Conservation (phyloP, 1,284 basidiomycete genomes). For the Moesziomyces parantarcticus region DNA sequence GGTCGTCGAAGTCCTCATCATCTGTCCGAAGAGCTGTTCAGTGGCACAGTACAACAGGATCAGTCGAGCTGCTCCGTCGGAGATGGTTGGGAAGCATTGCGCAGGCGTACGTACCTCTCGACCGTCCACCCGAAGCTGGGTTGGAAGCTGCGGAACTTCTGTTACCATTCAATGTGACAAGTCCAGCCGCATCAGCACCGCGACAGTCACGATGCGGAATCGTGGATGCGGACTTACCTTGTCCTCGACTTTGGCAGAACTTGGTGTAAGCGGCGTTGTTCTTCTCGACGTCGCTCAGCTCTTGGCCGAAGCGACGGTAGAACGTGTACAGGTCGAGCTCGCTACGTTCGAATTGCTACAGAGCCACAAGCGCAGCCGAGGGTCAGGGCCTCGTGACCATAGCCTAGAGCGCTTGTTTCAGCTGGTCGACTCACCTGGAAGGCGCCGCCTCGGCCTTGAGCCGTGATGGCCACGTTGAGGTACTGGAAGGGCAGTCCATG, state of each 20-base stretch:
- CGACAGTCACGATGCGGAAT: no score
- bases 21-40: slow-evolving; percentile 64
- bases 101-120: slow-evolving; percentile 30
- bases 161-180: neutral
- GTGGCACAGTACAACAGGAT: no score
- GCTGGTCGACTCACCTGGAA: slow-evolving; percentile 61
- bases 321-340: slow-evolving; percentile 65
- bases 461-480: slow-evolving; percentile 68
- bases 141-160: slow-evolving; percentile 56
- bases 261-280: slow-evolving; percentile 55
- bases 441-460: slow-evolving; percentile 61
- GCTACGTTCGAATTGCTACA: slow-evolving; percentile 62
- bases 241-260: slow-evolving; percentile 57
- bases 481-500: slow-evolving; percentile 65
- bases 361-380: neutral
- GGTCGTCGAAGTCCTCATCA: slow-evolving; percentile 65
- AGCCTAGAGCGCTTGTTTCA: neutral
- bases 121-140: slow-evolving; percentile 32
- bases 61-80: no score
- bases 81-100: no score
- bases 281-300: slow-evolving; percentile 57
- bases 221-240: slow-evolving; percentile 10
- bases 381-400: neutral
- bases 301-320: slow-evolving; percentile 62
- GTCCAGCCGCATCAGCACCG: no score